Conservation (phyloP, 495 filamentous ascomycete genomes). For the Hypoxylon trugodes region DNA sequence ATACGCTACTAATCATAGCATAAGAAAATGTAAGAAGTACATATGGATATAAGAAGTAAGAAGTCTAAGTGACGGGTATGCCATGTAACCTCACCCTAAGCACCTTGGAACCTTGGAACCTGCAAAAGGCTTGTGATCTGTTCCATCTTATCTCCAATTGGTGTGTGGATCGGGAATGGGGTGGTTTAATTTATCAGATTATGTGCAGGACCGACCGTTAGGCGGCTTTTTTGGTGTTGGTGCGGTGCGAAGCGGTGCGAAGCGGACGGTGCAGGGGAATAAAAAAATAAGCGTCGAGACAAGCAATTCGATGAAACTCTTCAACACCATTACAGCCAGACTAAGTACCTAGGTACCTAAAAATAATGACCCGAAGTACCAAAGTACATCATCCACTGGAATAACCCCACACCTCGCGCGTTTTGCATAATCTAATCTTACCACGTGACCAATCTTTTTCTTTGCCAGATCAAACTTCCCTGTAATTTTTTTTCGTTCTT, state of each 20-base stretch:
- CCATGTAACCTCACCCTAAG: too few relatives aligned
- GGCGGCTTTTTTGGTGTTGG: too few relatives aligned
- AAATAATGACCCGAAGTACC: neutral
- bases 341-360: too few relatives aligned
- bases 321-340: neutral
- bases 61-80: constrained; percentile 29
- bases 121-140: too few relatives aligned
- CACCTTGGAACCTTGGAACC: too few relatives aligned
- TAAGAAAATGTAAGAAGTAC: too few relatives aligned
- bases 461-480: constrained; percentile 3
- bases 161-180: constrained; percentile 1
- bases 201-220: neutral
- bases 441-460: constrained; percentile 22
- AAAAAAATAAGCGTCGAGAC: constrained; percentile 8
- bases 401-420: neutral
- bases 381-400: neutral
- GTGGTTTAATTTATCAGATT: constrained; percentile 8
- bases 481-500: neutral
- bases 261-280: neutral
- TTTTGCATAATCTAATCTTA: neutral
- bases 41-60: too few relatives aligned
- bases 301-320: neutral
- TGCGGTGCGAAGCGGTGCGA: too few relatives aligned
- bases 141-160: constrained; percentile 1
- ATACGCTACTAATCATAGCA: constrained; percentile 15